Conservation (phyloP, 495 filamentous ascomycete species). For the Annulohypoxylon stygium region DNA sequence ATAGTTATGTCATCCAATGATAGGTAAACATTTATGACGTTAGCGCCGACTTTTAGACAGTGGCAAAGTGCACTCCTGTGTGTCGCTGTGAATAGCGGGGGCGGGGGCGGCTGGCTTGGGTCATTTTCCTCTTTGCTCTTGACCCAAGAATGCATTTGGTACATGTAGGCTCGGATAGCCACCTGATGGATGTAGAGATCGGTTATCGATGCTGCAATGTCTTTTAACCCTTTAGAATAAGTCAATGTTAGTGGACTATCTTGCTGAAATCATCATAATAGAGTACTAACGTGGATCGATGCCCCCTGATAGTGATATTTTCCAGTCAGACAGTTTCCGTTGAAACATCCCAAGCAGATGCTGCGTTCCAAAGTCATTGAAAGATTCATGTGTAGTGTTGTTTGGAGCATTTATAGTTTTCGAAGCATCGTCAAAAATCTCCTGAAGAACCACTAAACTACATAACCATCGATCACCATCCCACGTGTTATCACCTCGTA, state of each 20-base stretch:
- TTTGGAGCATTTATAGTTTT: slow-evolving; percentile 34
- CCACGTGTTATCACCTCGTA: not conserved
- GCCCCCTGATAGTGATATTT: slow-evolving; percentile 17
- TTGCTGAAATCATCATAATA: not conserved
- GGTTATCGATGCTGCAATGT: slow-evolving; percentile 16
- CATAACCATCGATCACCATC: slow-evolving; percentile 38
- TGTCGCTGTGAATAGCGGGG: slow-evolving; percentile 10
- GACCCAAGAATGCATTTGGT: slow-evolving; percentile 15
- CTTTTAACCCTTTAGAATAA: slow-evolving; percentile 23
- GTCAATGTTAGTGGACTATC: slow-evolving; percentile 4
- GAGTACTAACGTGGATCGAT: slow-evolving; percentile 31
- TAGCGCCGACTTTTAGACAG: slow-evolving; percentile 26
- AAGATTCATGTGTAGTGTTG: slow-evolving; percentile 20
- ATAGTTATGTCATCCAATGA: slow-evolving; percentile 26
- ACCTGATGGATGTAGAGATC: slow-evolving; percentile 44
- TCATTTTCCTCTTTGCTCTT: slow-evolving; percentile 6
- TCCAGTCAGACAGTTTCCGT: slow-evolving; percentile 40
- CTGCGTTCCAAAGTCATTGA: slow-evolving; percentile 40
- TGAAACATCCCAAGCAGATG: slow-evolving; percentile 35
- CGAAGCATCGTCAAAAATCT: slow-evolving; percentile 38
- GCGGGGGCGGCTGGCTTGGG: slow-evolving; percentile 4
- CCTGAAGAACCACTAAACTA: slow-evolving; percentile 36
- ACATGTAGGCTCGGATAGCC: slow-evolving; percentile 26
- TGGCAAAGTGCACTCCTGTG: slow-evolving; percentile 37
- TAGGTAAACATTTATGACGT: slow-evolving; percentile 30